Percentiles rank a stretch among this genome's conserved stretches.
These are phyloP conservation scores for Fusarium cyanostomum DNA, from an alignment of 2,329 filamentous ascomycete species.

Conservation along the genomic window DNA sequence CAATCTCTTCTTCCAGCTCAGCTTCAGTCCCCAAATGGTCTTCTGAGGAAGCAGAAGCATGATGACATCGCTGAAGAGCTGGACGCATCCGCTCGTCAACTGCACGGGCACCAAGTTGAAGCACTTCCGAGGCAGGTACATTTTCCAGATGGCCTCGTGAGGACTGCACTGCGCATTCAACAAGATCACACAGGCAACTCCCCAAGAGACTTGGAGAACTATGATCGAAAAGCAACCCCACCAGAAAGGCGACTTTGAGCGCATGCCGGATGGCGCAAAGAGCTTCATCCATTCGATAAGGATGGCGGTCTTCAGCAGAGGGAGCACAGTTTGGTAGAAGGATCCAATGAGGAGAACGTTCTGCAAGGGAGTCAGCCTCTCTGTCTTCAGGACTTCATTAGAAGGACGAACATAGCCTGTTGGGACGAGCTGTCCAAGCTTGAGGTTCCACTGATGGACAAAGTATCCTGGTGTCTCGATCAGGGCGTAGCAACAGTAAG, in stretches of 20 bases:
- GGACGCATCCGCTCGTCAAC: constrained; percentile 5
- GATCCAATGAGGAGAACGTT: too few species aligned
- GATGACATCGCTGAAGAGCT: constrained; percentile 32
- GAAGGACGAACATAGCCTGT: too few species aligned
- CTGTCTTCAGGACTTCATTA: too few species aligned
- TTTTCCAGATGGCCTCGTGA: constrained; percentile 11
- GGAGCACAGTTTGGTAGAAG: constrained; percentile 38
- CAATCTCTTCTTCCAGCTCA: constrained; percentile 45
- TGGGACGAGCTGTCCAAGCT: too few species aligned
- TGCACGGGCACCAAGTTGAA: constrained; percentile 1
- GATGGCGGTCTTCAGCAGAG: constrained; percentile 53
- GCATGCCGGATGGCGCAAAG: constrained; percentile 43
- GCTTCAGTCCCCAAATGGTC: constrained; percentile 45
- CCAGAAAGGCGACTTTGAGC: constrained; percentile 45
- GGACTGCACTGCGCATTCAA: constrained; percentile 15
- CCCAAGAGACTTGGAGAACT: constrained; percentile 41
- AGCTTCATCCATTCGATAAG: constrained; percentile 55
- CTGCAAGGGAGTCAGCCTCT: too few species aligned
- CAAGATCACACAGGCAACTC: constrained; percentile 1
- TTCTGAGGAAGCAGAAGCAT: constrained; percentile 46
- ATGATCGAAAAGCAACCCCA: constrained; percentile 47
- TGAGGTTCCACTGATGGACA: too few species aligned
- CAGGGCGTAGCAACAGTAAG: too few species aligned
- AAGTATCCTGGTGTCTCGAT: too few species aligned
- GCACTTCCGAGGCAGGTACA: neutral